Evolutionary conservation across 768 basidiomycete genomes (phyloP), one percentile per base, ranked within the genome.

Genomic region (Rossbeevera mucosa): DNA sequence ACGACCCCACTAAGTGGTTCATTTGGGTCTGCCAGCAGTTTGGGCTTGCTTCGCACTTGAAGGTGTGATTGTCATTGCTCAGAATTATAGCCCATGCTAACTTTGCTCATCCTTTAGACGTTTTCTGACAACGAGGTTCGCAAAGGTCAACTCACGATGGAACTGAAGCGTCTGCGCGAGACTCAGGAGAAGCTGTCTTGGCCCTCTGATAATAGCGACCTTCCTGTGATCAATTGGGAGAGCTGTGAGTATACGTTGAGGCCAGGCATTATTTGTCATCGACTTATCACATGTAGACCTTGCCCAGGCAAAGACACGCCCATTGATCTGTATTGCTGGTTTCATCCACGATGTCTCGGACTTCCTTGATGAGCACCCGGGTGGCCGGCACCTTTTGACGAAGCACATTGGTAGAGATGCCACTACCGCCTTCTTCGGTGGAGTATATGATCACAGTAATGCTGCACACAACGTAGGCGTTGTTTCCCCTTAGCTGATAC

Each of bases 1-100:
- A 92, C 63, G 91, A 94, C 65, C 91, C 91, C 4, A 94, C 93
- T 4, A 94, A 95, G 72, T 94, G 93, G 94, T 83, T 86, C 69
- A 86, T 86, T 64, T 72, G 70, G 67, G 71, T 74, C 44, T 76
- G 74, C 65, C 65, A 74, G 47, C 50, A 66, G 58, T 24, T 84
- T 51, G 82, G 82, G 18, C 73, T 78, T 22, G 79, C 77, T 13
- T 73, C 68, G 46, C 83, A 86, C 61, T 70, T 85, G 22, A 85
- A 85, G 75, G 74, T 73, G 49, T 5, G 24, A 8, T 20, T 18
- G 14, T 12, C 7, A 3, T 38, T 26, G 18, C 13, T 3, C 12
- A 38, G 26, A 12, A 7, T 5, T 11, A 26, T 22, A 16, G 20
- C 11, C 18, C 33, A 7, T 26, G 1, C 16, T 18, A 9, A 52